Evolutionary conservation across 768 basidiomycete genomes (phyloP).

Genomic region (Inosperma sp.): DNA sequence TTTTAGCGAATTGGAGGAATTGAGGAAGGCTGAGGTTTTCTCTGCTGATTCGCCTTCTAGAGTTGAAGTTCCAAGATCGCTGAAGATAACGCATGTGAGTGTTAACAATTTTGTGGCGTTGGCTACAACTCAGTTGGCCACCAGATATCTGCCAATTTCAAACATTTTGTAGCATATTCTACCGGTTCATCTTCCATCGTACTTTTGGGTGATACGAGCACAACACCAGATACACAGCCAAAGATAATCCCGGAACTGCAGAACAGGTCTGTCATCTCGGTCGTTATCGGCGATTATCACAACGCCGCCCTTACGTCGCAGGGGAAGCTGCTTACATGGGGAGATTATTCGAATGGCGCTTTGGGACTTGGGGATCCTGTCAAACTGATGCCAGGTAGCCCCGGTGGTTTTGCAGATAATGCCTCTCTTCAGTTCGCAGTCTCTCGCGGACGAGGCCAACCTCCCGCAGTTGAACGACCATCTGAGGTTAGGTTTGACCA

Average conservation of each 20-base stretch:
- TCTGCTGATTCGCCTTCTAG: constrained; percentile 22
- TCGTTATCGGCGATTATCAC: constrained; percentile 92
- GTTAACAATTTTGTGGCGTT: not conserved
- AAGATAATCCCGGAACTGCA: constrained; percentile 70
- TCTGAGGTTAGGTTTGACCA: constrained; percentile 71
- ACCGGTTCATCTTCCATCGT: constrained; percentile 67
- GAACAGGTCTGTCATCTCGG: constrained; percentile 73
- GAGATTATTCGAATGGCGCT: constrained; percentile 69
- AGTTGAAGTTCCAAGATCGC: constrained; percentile 37
- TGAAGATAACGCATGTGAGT: constrained; percentile 78
- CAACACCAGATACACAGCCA: constrained; percentile 42
- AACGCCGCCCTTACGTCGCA: constrained; percentile 74
- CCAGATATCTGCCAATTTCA: constrained; percentile 81
- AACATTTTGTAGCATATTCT: constrained; percentile 79
- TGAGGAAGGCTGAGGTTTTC: constrained; percentile 46
- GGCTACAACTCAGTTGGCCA: not conserved
- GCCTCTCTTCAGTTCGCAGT: constrained; percentile 26
- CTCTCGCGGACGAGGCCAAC: constrained; percentile 26
- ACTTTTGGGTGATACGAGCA: constrained; percentile 60
- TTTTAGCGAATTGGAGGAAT: constrained; percentile 59
- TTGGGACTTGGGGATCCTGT: constrained; percentile 81
- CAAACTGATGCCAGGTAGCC: constrained; percentile 44
- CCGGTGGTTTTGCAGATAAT: constrained; percentile 54
- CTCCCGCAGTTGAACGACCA: constrained; percentile 52
- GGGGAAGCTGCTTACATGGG: constrained; percentile 82